Evolutionary conservation across 2,329 filamentous ascomycete species (phyloP).

Genomic region (Ceratocystiopsis brevicomis): DNA sequence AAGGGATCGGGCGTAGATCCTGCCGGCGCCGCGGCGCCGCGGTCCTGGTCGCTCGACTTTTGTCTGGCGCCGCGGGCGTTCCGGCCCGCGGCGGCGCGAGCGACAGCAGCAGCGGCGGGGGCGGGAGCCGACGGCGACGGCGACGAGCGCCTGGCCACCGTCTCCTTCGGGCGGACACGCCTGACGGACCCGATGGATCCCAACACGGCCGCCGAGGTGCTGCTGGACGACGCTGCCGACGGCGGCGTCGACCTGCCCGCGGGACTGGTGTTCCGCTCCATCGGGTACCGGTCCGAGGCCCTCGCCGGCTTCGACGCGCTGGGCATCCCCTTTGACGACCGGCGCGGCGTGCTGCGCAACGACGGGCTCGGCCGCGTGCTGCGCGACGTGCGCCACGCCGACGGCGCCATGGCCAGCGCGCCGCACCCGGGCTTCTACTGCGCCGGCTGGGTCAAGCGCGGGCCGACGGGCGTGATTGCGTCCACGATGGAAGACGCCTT

Average conservation of each 20-base stretch:
- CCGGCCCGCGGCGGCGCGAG: too few relatives aligned
- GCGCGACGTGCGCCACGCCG: constrained; percentile 17
- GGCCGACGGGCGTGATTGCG: constrained; percentile 87
- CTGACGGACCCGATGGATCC: constrained; percentile 38
- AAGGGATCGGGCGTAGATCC: constrained; percentile 46
- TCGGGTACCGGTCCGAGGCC: constrained; percentile 74
- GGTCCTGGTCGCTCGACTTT: constrained; percentile 72
- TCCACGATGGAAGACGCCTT: constrained; percentile 94
- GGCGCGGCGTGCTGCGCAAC: constrained; percentile 61
- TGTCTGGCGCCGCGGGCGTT: constrained; percentile 64
- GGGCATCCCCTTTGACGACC: constrained; percentile 59
- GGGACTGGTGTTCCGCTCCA: constrained; percentile 70
- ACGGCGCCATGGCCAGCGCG: constrained; percentile 21
- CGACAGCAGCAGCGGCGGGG: too few relatives aligned
- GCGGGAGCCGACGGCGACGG: constrained; percentile 20
- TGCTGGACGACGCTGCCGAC: constrained; percentile 19
- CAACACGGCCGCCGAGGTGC: constrained; percentile 26
- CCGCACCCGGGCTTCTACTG: constrained; percentile 62
- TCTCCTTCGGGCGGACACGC: constrained; percentile 46
- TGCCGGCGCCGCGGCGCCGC: constrained; percentile 28
- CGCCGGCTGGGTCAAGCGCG: constrained; percentile 89
- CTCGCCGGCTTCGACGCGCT: constrained; percentile 56
- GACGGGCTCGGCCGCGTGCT: constrained; percentile 58
- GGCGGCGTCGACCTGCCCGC: constrained; percentile 35
- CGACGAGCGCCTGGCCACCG: constrained; percentile 35